Base-by-base conservation (phyloP, 768 basidiomycete genomes). In the Amanita exitialis region DNA sequence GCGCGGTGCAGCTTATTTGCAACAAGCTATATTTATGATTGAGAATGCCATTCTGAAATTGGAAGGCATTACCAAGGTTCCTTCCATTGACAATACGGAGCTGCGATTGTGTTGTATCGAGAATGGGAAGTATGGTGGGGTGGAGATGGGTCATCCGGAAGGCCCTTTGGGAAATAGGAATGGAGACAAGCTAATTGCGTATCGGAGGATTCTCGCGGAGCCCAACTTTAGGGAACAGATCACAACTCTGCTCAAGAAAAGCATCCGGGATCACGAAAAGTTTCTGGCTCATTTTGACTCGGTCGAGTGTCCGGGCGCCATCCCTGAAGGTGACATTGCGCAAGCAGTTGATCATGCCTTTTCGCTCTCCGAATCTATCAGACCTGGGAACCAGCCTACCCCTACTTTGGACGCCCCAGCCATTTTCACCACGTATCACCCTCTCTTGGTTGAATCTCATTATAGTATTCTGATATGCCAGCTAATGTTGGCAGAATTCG, bases 341-440 rank as follows among this genome's bases (percentile, higher is more conserved):
- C 69, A 71, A 44, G 74, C 76, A 51, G 74, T 77, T 36, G 83
- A 83, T 56, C 74, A 79, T 37, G 86, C 89, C 0, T 87, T 83
- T 66, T 61, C 78, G 9, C 72, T 88, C 49, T 77, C 80, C 1
- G 87, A 90, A 57, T 73, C 76, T 44, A 72, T 77, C 32, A 81
- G 87, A 2, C 81, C 85, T 1, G 82, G 83, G 28, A 72, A 66
- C 53, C 57, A 55, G 32, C 58, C 64, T 6, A 61, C 64, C 10
- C 59, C 58, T 44, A 58, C 74, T 43, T 60, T 76, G 12, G 71
- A 79, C 36, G 57, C 71, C 2, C 79, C 82, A 1, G 64, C 78
- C n/a, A 74, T 78, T 59, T 86, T 88, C 69, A 89, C 91, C 46
- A 90, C 91, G 0, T 94, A 93, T 59, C 91, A 94, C 57, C 91